These are phyloP conservation scores for Aspergillus sojae DNA, from an alignment of 2,329 filamentous ascomycete genomes.

Conservation along the genomic window DNA sequence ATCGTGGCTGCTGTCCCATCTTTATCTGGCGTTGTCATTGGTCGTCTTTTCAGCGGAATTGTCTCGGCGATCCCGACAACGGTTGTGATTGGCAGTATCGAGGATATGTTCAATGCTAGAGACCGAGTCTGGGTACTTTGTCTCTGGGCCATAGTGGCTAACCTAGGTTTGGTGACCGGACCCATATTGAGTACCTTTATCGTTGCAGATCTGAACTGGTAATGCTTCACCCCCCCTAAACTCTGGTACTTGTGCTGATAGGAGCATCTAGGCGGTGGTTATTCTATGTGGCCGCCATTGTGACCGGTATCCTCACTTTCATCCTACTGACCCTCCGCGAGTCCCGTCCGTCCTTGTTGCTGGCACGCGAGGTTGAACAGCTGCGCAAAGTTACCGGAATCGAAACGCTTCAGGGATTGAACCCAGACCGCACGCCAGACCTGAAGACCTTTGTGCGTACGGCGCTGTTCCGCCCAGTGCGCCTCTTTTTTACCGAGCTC, in stretches of 20 bases:
- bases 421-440: conserved; percentile 45
- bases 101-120: conserved; percentile 53
- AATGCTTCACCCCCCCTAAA: not conserved
- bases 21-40: conserved; percentile 41
- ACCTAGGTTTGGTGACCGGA: conserved; percentile 47
- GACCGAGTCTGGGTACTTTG: conserved; percentile 52
- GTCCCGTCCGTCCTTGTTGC: conserved; percentile 48
- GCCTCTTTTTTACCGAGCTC: conserved; percentile 51
- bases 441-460: conserved; percentile 41
- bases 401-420: conserved; percentile 32
- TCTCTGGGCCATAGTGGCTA: conserved; percentile 48
- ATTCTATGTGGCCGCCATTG: conserved; percentile 47
- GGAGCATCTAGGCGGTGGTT: conserved; percentile 45
- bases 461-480: conserved; percentile 45
- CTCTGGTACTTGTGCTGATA: not conserved
- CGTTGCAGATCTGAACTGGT: conserved; percentile 43
- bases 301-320: conserved; percentile 37
- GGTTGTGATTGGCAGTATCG: conserved; percentile 52
- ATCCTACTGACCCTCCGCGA: conserved; percentile 45
- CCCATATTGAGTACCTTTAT: conserved; percentile 50
- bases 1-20: conserved; percentile 43
- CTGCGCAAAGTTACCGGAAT: conserved; percentile 32
- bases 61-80: conserved; percentile 53
- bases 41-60: conserved; percentile 48
- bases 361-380: conserved; percentile 37